These are phyloP conservation scores for Paramyrothecium roridum DNA, from an alignment of 2,329 filamentous ascomycete species.

Conservation along the genomic window DNA sequence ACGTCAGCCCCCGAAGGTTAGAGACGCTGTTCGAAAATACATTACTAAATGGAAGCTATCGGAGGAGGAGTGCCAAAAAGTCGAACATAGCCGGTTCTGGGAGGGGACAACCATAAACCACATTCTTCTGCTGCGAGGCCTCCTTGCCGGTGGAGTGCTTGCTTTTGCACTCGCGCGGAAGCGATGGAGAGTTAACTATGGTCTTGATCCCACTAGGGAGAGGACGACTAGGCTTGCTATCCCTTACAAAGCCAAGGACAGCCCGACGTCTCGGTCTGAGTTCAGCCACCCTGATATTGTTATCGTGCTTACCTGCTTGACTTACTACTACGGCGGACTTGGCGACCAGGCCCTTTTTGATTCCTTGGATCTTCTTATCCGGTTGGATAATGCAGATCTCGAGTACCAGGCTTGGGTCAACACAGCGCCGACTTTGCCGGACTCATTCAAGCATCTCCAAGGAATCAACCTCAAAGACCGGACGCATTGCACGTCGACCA, in stretches of 20 bases:
- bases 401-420: slow-evolving; percentile 51
- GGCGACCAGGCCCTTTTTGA: slow-evolving; percentile 43
- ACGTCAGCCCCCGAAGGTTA: slow-evolving; percentile 23
- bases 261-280: slow-evolving; percentile 51
- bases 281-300: slow-evolving; percentile 61
- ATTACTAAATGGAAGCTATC: slow-evolving; percentile 33
- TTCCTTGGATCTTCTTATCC: slow-evolving; percentile 42
- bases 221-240: slow-evolving; percentile 49
- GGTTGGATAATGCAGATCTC: slow-evolving; percentile 46
- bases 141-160: slow-evolving; percentile 55
- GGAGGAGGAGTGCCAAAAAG: slow-evolving; percentile 20
- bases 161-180: slow-evolving; percentile 52
- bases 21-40: slow-evolving; percentile 36
- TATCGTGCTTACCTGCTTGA: slow-evolving; percentile 52
- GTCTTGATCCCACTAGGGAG: slow-evolving; percentile 40
- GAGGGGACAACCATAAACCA: slow-evolving; percentile 22
- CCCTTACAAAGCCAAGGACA: slow-evolving; percentile 59
- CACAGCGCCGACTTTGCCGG: slow-evolving; percentile 26
- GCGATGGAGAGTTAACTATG: slow-evolving; percentile 65
- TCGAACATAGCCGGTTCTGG: slow-evolving; percentile 37
- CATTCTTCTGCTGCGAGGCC: slow-evolving; percentile 49
- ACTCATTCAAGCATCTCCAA: slow-evolving; percentile 34
- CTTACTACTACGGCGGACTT: slow-evolving; percentile 57
- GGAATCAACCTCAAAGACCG: slow-evolving; percentile 59
- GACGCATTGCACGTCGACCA: slow-evolving; percentile 35